Evolutionary conservation across 768 basidiomycete species (phyloP).

Genomic region (Pleurotus citrinopileatus): DNA sequence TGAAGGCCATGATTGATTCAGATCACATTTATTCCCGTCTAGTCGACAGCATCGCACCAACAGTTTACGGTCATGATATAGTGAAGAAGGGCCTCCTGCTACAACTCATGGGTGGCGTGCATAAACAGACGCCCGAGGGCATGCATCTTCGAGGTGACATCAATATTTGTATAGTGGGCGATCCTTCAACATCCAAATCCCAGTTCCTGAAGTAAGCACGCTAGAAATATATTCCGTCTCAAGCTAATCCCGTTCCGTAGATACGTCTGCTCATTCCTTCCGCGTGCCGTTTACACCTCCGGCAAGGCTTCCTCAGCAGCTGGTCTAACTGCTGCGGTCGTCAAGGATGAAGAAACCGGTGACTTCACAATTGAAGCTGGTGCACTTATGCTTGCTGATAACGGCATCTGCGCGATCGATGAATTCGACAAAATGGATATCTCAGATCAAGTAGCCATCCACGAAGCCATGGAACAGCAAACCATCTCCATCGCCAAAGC

Average conservation of each 20-base stretch:
- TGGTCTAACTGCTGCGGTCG: slow-evolving; percentile 97
- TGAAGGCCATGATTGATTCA: slow-evolving; percentile 90
- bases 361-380: slow-evolving; percentile 99
- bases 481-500: slow-evolving; percentile 99
- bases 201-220: slow-evolving; percentile 91
- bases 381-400: slow-evolving; percentile 98
- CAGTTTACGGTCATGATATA: slow-evolving; percentile 98
- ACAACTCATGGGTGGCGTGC: slow-evolving; percentile 98
- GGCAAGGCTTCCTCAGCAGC: slow-evolving; percentile 99
- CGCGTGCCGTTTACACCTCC: slow-evolving; percentile 96
- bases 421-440: slow-evolving; percentile 99
- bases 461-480: slow-evolving; percentile 99
- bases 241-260: slow-evolving; percentile 35
- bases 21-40: slow-evolving; percentile 94
- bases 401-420: slow-evolving; percentile 99
- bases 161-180: slow-evolving; percentile 97
- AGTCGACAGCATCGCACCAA: slow-evolving; percentile 94
- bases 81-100: slow-evolving; percentile 97
- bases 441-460: slow-evolving; percentile 97
- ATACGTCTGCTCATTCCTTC: slow-evolving; percentile 97
- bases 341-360: slow-evolving; percentile 97
- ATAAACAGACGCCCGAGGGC: slow-evolving; percentile 94
- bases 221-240: not conserved
- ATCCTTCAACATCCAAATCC: slow-evolving; percentile 96
- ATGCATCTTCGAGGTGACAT: slow-evolving; percentile 99